Percentiles rank a stretch among this genome's conserved stretches.
These are phyloP conservation scores for Debaryomycetaceae sp. DNA, from an alignment of 1,139 yeast species.

Conservation along the genomic window DNA sequence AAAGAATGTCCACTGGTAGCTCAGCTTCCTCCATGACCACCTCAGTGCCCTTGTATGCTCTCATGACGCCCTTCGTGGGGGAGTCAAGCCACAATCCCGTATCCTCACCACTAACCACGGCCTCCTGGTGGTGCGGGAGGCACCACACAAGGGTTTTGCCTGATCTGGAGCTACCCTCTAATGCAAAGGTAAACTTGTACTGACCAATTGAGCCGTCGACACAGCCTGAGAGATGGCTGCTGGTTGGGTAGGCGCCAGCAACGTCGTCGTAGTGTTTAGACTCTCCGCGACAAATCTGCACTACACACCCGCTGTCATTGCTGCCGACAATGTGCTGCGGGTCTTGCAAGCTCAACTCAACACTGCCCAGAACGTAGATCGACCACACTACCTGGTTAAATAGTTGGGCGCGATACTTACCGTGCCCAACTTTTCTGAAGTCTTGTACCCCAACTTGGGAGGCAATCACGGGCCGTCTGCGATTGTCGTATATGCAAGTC, in stretches of 20 bases:
- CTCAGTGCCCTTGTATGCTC: constrained; percentile 47
- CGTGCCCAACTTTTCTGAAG: constrained; percentile 21
- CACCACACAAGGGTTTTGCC: constrained; percentile 42
- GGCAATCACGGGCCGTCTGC: constrained; percentile 46
- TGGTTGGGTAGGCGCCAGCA: constrained; percentile 35
- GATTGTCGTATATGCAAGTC: constrained; percentile 54
- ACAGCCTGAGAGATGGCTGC: constrained; percentile 23
- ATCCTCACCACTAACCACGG: constrained; percentile 24
- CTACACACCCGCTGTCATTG: constrained; percentile 24
- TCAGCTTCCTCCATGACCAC: constrained; percentile 44
- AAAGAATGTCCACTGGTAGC: constrained; percentile 47
- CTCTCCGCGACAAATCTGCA: constrained; percentile 47
- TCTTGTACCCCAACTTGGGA: constrained; percentile 63
- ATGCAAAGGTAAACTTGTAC: constrained; percentile 27
- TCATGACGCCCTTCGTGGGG: constrained; percentile 66
- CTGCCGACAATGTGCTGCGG: constrained; percentile 51
- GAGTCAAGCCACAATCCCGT: constrained; percentile 51
- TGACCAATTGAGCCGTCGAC: constrained; percentile 21
- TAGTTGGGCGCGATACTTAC: constrained; percentile 29
- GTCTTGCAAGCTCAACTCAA: constrained; percentile 40
- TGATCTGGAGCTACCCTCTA: constrained; percentile 25
- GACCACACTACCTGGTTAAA: constrained; percentile 43
- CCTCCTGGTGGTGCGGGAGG: constrained; percentile 65
- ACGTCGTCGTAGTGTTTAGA: constrained; percentile 46
- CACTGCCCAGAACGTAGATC: constrained; percentile 28